Evolutionary conservation across 345 rosid species (phyloP).

Genomic region (Rhizophora mangle): DNA sequence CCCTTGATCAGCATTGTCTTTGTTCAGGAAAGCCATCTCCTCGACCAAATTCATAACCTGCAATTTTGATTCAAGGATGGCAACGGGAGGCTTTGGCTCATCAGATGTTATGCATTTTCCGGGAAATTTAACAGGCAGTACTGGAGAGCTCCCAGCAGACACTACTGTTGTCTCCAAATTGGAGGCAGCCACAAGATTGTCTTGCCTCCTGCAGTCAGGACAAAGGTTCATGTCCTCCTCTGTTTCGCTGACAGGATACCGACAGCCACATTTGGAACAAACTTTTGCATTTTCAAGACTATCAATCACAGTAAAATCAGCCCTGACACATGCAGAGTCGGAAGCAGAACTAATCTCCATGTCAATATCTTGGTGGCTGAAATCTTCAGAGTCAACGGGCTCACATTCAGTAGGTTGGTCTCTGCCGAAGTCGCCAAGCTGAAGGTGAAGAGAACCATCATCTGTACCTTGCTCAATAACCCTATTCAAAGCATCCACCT

Average conservation of each 20-base stretch:
- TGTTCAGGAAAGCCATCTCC: constrained; percentile 5
- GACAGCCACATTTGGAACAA: constrained; percentile 64
- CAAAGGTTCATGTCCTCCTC: constrained; percentile 54
- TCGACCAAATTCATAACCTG: constrained; percentile 34
- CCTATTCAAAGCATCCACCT: constrained; percentile 43
- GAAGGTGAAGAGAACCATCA: constrained; percentile 40
- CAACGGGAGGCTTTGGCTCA: constrained; percentile 28
- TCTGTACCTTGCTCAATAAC: constrained; percentile 36
- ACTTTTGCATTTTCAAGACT: constrained; percentile 39
- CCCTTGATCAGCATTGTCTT: constrained; percentile 26
- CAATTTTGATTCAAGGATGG: constrained; percentile 24
- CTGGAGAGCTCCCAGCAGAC: constrained; percentile 26
- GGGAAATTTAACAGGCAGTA: constrained; percentile 24
- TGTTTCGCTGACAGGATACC: constrained; percentile 41
- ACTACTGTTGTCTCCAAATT: constrained; percentile 29
- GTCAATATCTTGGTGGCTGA: constrained; percentile 32
- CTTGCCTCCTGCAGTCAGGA: constrained; percentile 59
- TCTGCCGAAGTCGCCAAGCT: constrained; percentile 35
- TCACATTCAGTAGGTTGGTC: constrained; percentile 35
- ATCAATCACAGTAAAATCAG: constrained; percentile 41
- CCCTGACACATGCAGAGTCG: constrained; percentile 35
- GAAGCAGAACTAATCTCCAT: constrained; percentile 43
- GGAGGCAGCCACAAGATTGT: constrained; percentile 26
- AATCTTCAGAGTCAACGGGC: constrained; percentile 44
- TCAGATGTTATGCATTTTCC: constrained; percentile 31